These are phyloP conservation scores for Puccinia polysora DNA, from an alignment of 1,284 basidiomycete genomes.

Conservation along the genomic window DNA sequence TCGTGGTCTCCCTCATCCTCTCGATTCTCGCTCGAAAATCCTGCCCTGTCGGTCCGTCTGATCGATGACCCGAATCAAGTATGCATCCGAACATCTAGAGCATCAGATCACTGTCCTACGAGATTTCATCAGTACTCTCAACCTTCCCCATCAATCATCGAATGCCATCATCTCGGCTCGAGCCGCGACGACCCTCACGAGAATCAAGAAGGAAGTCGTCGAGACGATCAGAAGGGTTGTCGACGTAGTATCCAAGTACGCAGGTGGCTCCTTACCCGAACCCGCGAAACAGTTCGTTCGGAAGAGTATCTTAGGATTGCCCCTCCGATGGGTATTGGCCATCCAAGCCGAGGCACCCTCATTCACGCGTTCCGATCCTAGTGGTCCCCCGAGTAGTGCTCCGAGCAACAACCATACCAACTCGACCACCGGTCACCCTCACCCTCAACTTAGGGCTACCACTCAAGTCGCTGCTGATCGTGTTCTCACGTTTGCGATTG, in stretches of 20 bases:
- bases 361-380: neutral
- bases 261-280: slow-evolving; percentile 75
- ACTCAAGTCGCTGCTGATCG: slow-evolving; percentile 67
- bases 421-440: slow-evolving; percentile 45
- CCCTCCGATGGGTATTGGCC: slow-evolving; percentile 68
- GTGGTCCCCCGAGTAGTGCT: neutral
- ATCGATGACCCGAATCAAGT: slow-evolving; percentile 56
- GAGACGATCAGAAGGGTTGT: slow-evolving; percentile 81
- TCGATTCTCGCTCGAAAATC: slow-evolving; percentile 34
- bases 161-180: slow-evolving; percentile 57
- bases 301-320: slow-evolving; percentile 73
- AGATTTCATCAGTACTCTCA: slow-evolving; percentile 70
- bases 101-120: slow-evolving; percentile 77
- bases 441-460: slow-evolving; percentile 52
- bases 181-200: slow-evolving; percentile 65
- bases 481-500: slow-evolving; percentile 76
- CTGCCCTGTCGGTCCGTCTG: slow-evolving; percentile 37
- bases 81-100: slow-evolving; percentile 80
- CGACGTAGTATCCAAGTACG: slow-evolving; percentile 77
- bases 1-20: slow-evolving; percentile 32
- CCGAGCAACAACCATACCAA: neutral
- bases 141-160: slow-evolving; percentile 55
- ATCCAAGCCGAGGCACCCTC: slow-evolving; percentile 10
- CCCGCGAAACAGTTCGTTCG: slow-evolving; percentile 71
- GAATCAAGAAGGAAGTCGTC: slow-evolving; percentile 74